Percentiles rank a stretch among this genome's conserved stretches.
Evolutionary conservation across 306 rosid genomes (phyloP).

Genomic region (Quercus cerris): DNA sequence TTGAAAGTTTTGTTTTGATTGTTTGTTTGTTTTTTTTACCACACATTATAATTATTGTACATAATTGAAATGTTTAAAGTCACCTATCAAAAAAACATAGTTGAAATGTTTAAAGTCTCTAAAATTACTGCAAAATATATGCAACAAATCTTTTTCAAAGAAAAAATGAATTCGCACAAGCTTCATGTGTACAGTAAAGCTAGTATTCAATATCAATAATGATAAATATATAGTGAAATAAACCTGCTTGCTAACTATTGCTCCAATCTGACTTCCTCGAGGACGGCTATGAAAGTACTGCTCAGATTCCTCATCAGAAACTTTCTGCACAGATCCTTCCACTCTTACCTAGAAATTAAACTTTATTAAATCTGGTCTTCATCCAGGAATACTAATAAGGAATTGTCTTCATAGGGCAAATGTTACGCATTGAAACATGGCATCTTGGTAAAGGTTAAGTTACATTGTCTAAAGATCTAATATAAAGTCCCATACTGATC

Average conservation of each 20-base stretch:
- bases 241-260: slow-evolving; percentile 96
- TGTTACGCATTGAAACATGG: background rate
- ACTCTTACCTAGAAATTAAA: slow-evolving; percentile 65
- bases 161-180: background rate
- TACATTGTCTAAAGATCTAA: background rate
- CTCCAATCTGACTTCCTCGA: slow-evolving; percentile 95
- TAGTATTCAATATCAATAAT: slow-evolving; percentile 1
- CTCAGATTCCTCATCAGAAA: slow-evolving; percentile 85
- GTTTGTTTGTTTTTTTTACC: background rate
- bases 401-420: slow-evolving; percentile 5
- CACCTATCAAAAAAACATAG: too few species aligned
- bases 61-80: background rate
- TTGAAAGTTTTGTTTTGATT: background rate
- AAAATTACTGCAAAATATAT: background rate
- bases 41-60: background rate
- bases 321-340: slow-evolving; percentile 84
- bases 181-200: background rate
- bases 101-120: background rate
- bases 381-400: slow-evolving; percentile 11
- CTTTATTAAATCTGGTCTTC: slow-evolving; percentile 6
- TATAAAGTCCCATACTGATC: background rate
- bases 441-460: background rate
- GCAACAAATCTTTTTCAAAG: background rate
- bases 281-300: slow-evolving; percentile 96
- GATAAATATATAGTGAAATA: slow-evolving; percentile 6